Evolutionary conservation across 2,329 filamentous ascomycete species (phyloP).

Genomic region (Neonectria punicea): DNA sequence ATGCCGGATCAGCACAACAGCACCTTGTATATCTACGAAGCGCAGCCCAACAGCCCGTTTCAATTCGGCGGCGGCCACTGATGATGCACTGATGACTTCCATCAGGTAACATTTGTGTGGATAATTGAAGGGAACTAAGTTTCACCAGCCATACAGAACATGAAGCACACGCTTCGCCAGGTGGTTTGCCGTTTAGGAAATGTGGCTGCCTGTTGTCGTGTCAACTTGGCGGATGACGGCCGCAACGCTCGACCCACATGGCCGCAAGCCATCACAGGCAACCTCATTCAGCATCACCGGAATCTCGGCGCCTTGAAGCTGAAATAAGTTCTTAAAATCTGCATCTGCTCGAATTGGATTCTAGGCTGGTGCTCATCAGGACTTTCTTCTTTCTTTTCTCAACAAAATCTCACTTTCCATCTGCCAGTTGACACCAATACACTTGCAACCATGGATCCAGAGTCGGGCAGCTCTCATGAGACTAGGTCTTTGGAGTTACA

Average conservation of each 20-base stretch:
- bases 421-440: neutral
- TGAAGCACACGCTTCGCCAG: no score
- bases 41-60: slow-evolving; percentile 40
- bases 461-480: neutral
- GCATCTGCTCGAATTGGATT: neutral
- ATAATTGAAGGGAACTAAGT: no score
- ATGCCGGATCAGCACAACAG: slow-evolving; percentile 59
- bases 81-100: neutral
- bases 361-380: neutral
- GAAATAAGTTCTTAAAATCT: neutral
- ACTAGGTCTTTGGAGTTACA: slow-evolving; percentile 19
- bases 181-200: neutral
- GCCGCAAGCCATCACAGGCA: slow-evolving; percentile 24
- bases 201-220: slow-evolving; percentile 28
- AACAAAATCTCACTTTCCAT: neutral
- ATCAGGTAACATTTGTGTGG: neutral
- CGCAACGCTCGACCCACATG: slow-evolving; percentile 14
- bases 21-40: slow-evolving; percentile 60
- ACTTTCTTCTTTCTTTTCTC: neutral
- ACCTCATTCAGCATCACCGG: slow-evolving; percentile 14
- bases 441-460: slow-evolving; percentile 18
- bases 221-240: slow-evolving; percentile 14
- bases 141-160: no score
- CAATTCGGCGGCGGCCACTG: slow-evolving; percentile 31
- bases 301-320: slow-evolving; percentile 31